These are phyloP conservation scores for Reticulascus tulasneorum DNA, from an alignment of 2,329 filamentous ascomycete species.

Conservation along the genomic window DNA sequence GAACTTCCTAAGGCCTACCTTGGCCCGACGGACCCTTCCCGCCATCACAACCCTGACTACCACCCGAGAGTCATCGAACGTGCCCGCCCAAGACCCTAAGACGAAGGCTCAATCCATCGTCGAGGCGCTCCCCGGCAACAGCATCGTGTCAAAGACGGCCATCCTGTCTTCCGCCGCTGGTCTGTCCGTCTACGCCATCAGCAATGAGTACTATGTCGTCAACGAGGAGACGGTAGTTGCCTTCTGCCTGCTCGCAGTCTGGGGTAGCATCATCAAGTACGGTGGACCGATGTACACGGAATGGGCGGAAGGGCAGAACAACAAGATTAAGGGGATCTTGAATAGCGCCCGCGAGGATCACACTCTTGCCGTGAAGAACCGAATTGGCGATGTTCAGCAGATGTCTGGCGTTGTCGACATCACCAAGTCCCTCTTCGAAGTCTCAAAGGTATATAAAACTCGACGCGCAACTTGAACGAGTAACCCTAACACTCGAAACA, in stretches of 20 bases:
- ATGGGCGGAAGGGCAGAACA: slow-evolving; percentile 85
- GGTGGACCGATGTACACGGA: slow-evolving; percentile 87
- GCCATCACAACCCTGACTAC: slow-evolving; percentile 66
- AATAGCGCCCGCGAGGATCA: slow-evolving; percentile 93
- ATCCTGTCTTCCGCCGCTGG: slow-evolving; percentile 91
- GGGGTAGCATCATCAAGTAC: slow-evolving; percentile 88
- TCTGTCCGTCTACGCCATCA: slow-evolving; percentile 89
- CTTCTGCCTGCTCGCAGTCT: slow-evolving; percentile 88
- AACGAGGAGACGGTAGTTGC: slow-evolving; percentile 98
- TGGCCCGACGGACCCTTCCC: slow-evolving; percentile 72
- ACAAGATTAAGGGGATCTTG: slow-evolving; percentile 92
- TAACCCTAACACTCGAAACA: slow-evolving; percentile 28
- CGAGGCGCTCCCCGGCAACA: slow-evolving; percentile 88
- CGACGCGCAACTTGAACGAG: background rate
- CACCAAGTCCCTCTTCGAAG: slow-evolving; percentile 94
- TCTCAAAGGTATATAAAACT: slow-evolving; percentile 76
- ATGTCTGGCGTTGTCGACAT: slow-evolving; percentile 91
- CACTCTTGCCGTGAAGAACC: slow-evolving; percentile 88
- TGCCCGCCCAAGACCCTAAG: slow-evolving; percentile 85
- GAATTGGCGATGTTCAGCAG: slow-evolving; percentile 93
- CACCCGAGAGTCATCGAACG: slow-evolving; percentile 67
- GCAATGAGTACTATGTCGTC: slow-evolving; percentile 99
- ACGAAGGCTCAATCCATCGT: slow-evolving; percentile 95
- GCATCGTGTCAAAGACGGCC: slow-evolving; percentile 89
- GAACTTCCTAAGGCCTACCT: slow-evolving; percentile 79